phyloP scores from a whole-genome alignment of 164 flowering plant species.

The Berberis thunbergii region DNA sequence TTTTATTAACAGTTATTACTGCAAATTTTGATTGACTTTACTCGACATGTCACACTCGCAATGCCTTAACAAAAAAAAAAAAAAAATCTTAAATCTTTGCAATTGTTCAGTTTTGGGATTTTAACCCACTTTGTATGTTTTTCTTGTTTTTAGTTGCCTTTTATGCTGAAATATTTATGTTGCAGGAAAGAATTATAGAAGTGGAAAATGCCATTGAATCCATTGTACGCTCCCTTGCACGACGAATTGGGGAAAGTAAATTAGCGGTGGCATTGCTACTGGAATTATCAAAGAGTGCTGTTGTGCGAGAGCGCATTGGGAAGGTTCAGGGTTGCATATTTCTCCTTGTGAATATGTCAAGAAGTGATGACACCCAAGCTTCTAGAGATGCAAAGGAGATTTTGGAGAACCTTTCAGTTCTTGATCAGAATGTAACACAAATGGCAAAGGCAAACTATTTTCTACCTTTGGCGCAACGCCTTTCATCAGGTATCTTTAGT shows the following conservation, averaged over 20 bases:
- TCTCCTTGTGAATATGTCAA: constrained; percentile 49
- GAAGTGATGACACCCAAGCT: constrained; percentile 39
- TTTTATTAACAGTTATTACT: too few relatives aligned
- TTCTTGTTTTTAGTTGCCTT: neutral
- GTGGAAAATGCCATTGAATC: constrained; percentile 37
- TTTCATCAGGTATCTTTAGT: constrained; percentile 43
- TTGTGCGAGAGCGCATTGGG: constrained; percentile 36
- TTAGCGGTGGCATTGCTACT: constrained; percentile 50
- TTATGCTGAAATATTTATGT: constrained; percentile 1
- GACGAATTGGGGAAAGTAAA: constrained; percentile 29
- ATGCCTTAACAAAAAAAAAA: too few relatives aligned
- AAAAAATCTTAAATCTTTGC: too few relatives aligned
- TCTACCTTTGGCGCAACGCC: constrained; percentile 44
- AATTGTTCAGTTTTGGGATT: too few relatives aligned
- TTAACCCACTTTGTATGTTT: neutral
- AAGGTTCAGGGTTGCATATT: constrained; percentile 58
- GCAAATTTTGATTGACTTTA: too few relatives aligned
- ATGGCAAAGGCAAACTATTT: constrained; percentile 76
- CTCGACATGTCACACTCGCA: too few relatives aligned
- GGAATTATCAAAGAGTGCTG: constrained; percentile 43
- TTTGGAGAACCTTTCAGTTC: constrained; percentile 50
- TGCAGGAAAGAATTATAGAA: constrained; percentile 48
- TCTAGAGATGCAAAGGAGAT: constrained; percentile 44
- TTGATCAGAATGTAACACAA: constrained; percentile 47
- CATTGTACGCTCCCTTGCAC: constrained; percentile 52